These are phyloP conservation scores for Solanum arcanum DNA, from an alignment of 257 asterid species.

Conservation along the genomic window DNA sequence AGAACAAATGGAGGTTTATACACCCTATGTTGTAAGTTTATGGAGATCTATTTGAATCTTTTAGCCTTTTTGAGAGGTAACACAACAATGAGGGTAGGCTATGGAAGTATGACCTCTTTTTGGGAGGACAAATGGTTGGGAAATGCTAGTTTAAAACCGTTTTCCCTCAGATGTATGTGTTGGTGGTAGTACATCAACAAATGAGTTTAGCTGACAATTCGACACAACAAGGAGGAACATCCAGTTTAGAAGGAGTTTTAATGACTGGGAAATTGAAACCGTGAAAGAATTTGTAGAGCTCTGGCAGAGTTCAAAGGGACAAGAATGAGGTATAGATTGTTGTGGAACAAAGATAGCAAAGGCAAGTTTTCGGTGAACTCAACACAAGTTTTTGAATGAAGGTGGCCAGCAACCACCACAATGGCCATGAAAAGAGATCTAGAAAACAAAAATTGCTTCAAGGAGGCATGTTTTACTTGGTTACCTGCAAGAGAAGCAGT, in stretches of 20 bases:
- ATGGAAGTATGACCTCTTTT: background rate
- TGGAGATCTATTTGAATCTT: background rate
- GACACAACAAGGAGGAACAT: background rate
- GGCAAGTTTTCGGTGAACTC: background rate
- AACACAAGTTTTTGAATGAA: background rate
- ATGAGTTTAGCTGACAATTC: background rate
- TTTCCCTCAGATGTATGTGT: background rate
- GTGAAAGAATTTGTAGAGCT: background rate
- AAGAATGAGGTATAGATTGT: background rate
- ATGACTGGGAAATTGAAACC: background rate
- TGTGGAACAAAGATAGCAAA: background rate
- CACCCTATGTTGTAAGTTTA: background rate
- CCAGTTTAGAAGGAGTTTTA: background rate
- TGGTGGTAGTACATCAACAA: background rate
- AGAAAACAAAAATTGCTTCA: background rate
- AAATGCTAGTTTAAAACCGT: background rate
- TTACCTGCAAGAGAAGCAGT: background rate
- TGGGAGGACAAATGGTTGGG: background rate
- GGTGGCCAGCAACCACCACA: background rate
- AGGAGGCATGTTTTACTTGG: background rate
- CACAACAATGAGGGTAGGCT: background rate
- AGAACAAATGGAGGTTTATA: background rate
- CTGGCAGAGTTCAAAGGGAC: background rate
- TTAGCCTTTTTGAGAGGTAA: background rate
- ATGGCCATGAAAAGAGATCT: background rate